These are phyloP conservation scores for Collybia nuda DNA, from an alignment of 768 basidiomycete genomes.

Conservation along the genomic window DNA sequence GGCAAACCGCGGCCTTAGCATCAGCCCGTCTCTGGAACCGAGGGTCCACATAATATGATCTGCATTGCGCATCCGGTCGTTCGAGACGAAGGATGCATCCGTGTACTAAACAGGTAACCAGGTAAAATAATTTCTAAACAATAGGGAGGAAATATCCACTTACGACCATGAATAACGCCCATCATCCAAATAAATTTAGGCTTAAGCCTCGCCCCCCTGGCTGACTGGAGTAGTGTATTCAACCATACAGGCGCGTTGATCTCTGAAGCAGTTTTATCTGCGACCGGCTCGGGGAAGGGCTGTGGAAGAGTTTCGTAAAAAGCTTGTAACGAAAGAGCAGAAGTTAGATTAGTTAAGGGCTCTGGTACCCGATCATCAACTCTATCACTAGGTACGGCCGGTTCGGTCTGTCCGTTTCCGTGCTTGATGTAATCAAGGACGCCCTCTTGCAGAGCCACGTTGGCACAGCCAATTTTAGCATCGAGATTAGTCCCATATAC, in stretches of 20 bases:
- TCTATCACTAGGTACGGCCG: conserved; percentile 9
- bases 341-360: no score
- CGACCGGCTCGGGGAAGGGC: conserved; percentile 58
- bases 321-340: conserved; percentile 42
- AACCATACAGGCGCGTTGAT: conserved; percentile 58
- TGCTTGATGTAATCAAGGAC: conserved; percentile 59
- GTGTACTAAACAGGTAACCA: conserved; percentile 38
- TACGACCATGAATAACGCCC: conserved; percentile 43
- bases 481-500: conserved; percentile 35
- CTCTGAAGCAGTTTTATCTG: conserved; percentile 42
- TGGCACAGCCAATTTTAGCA: conserved; percentile 56
- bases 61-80: conserved; percentile 43
- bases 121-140: conserved; percentile 3
- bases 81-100: conserved; percentile 64
- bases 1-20: conserved; percentile 67
- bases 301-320: conserved; percentile 68
- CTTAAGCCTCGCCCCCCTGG: conserved; percentile 47
- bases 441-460: conserved; percentile 49
- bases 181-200: conserved; percentile 41
- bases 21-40: conserved; percentile 59
- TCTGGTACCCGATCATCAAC: not conserved
- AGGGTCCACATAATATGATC: conserved; percentile 64
- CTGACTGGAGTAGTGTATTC: conserved; percentile 47
- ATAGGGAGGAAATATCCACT: conserved; percentile 18
- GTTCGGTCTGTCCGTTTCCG: conserved; percentile 50